Evolutionary conservation across 2,329 filamentous ascomycete species (phyloP).

Genomic region (Pseudogymnoascus sp.): DNA sequence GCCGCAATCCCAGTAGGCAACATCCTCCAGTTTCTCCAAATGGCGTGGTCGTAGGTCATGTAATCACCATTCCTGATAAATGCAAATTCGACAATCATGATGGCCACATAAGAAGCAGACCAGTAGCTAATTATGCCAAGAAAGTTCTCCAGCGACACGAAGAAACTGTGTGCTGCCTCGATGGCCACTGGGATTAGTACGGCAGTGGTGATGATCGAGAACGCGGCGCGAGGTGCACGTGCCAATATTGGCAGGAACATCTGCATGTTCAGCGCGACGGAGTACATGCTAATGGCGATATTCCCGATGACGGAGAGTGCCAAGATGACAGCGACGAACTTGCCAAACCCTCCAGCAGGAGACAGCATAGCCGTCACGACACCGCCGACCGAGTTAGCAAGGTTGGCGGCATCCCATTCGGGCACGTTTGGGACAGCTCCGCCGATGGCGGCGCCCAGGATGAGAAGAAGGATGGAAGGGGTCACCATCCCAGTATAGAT

Average conservation of each 20-base stretch:
- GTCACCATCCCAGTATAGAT: conserved; percentile 48
- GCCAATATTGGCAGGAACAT: conserved; percentile 51
- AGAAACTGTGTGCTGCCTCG: conserved; percentile 48
- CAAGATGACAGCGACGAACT: conserved; percentile 54
- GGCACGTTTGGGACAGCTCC: conserved; percentile 49
- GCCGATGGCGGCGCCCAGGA: conserved; percentile 56
- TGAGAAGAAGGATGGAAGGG: conserved; percentile 53
- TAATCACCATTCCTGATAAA: conserved; percentile 28
- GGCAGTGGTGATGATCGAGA: conserved; percentile 49
- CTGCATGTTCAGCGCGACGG: conserved; percentile 58
- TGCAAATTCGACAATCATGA: conserved; percentile 31
- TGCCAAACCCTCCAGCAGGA: conserved; percentile 52
- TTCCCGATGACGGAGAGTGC: conserved; percentile 53
- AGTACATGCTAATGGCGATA: conserved; percentile 52
- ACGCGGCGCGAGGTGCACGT: conserved; percentile 49
- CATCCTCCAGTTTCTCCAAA: conserved; percentile 32
- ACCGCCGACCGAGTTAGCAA: conserved; percentile 47
- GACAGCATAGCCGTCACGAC: conserved; percentile 53
- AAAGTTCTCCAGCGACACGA: conserved; percentile 29
- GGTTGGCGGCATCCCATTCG: conserved; percentile 47
- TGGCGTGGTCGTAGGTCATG: conserved; percentile 29
- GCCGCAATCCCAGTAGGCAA: conserved; percentile 36
- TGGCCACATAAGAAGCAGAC: conserved; percentile 27
- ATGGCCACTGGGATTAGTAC: conserved; percentile 54
- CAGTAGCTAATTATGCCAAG: conserved; percentile 28